Conservation (phyloP, 176 grass and related monocot genomes). For the Areca catechu region DNA sequence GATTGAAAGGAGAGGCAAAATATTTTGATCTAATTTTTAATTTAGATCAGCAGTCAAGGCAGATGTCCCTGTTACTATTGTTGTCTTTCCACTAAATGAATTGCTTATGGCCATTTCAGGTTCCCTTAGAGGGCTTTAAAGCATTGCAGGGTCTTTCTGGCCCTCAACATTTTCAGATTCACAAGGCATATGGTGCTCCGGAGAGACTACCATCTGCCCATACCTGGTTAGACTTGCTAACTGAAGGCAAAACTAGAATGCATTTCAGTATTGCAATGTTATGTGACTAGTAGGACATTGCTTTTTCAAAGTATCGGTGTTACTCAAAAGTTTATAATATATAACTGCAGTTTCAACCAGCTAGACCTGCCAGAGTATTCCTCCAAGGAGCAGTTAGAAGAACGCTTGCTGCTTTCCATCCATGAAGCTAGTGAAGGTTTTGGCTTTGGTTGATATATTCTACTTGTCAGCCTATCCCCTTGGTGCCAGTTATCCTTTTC, state of each 20-base stretch:
- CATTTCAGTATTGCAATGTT: slow-evolving; percentile 35
- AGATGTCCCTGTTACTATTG: too few relatives aligned
- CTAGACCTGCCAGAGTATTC: slow-evolving; percentile 73
- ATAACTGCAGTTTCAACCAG: slow-evolving; percentile 82
- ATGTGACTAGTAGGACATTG: slow-evolving; percentile 68
- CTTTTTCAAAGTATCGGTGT: slow-evolving; percentile 69
- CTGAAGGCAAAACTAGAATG: neutral
- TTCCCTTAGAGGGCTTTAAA: slow-evolving; percentile 77
- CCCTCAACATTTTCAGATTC: slow-evolving; percentile 77
- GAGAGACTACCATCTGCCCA: slow-evolving; percentile 76
- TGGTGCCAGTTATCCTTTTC: too few relatives aligned
- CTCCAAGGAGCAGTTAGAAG: slow-evolving; percentile 68
- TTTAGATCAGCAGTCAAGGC: too few relatives aligned
- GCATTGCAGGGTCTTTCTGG: slow-evolving; percentile 82
- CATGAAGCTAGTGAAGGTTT: slow-evolving; percentile 94
- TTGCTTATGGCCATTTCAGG: slow-evolving; percentile 25
- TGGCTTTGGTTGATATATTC: slow-evolving; percentile 50
- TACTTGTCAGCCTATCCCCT: slow-evolving; percentile 5
- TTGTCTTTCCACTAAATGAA: too few relatives aligned
- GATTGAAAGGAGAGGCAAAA: too few relatives aligned
- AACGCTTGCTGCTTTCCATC: slow-evolving; percentile 64
- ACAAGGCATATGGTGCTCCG: slow-evolving; percentile 83
- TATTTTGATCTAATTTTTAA: too few relatives aligned
- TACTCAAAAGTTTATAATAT: slow-evolving; percentile 71
- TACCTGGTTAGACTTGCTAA: slow-evolving; percentile 49